phyloP scores from a whole-genome alignment of 805 yeast species.

The Groenewaldozyma tartarivorans region DNA sequence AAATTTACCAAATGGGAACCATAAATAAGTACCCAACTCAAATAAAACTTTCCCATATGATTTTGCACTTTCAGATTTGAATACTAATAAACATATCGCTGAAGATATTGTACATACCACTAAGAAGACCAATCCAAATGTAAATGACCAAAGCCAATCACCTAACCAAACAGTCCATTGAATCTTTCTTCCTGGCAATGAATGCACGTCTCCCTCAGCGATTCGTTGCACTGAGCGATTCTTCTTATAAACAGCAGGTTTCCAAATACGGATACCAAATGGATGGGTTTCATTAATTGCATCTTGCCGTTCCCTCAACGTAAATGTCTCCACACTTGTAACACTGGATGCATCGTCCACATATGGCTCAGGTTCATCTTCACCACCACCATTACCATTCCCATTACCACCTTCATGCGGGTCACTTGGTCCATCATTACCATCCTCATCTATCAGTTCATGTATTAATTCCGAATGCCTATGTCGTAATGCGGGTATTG shows the following conservation, averaged over 20 bases:
- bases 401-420: slow-evolving; percentile 10
- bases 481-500: slow-evolving; percentile 6
- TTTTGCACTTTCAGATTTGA: slow-evolving; percentile 39
- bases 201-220: slow-evolving; percentile 91
- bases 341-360: slow-evolving; percentile 27
- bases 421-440: slow-evolving; percentile 6
- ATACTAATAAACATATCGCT: slow-evolving; percentile 33
- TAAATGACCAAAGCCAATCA: slow-evolving; percentile 62
- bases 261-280: slow-evolving; percentile 97
- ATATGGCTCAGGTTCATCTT: slow-evolving; percentile 21
- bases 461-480: slow-evolving; percentile 12
- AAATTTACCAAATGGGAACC: slow-evolving; percentile 84
- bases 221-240: slow-evolving; percentile 81
- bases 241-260: slow-evolving; percentile 93
- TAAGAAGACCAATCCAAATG: slow-evolving; percentile 60
- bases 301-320: slow-evolving; percentile 84
- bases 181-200: slow-evolving; percentile 45
- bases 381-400: slow-evolving; percentile 15
- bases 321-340: slow-evolving; percentile 64
- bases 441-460: slow-evolving; percentile 6
- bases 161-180: slow-evolving; percentile 55
- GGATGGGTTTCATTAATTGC: slow-evolving; percentile 97
- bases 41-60: slow-evolving; percentile 54
- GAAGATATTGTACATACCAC: slow-evolving; percentile 44
- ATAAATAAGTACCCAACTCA: slow-evolving; percentile 58